Evolutionary conservation across 2,329 filamentous ascomycete species (phyloP), one percentile per base, ranked within the genome.

Genomic region (Colletotrichum orchidophilum): DNA sequence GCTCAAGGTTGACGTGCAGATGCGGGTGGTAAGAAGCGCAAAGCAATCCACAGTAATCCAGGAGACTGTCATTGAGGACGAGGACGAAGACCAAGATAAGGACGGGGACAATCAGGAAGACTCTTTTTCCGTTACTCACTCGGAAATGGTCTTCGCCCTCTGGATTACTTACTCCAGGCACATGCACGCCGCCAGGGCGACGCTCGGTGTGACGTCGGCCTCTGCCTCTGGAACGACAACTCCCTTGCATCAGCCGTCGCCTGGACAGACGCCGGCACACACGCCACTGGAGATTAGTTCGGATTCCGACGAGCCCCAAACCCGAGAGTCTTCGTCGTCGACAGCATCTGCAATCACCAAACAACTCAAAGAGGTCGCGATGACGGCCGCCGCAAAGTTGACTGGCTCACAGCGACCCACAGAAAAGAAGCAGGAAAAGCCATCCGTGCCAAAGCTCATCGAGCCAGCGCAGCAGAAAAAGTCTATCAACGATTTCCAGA

Each of bases 121-220:
- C n/a, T 77, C 84, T 9, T 86, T 88, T n/a, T 81, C 87, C 12
- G 81, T 85, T 35, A 78, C 83, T 3, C 85, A 87, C 72, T 89
- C 91, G 18, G 95, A 98, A 79, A 88, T 97, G 73, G 95, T 98
- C 0, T 98, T 95, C 83, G 96, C 96, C 12, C 84, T 99, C 33
- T 99, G 96, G 96, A 93, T 99, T 75, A 98, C 96, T 1, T 99
- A 98, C 80, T 98, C 96, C 21, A 89, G 95, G 73, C 94, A 98
- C 77, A 87, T 98, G 13, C 96, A 99, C 80, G 93, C 94, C 18
- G 88, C 91, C 46, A 90, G 90, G 72, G 85, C 87, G 63, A 82
- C 81, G 66, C 80, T 91, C 57, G 87, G 89, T n/a, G 85, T 88
- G 24, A 85, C 91, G n/a, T 91, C 91, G 27, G 89, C 91, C 5